Percentiles rank a stretch among this genome's conserved stretches.
phyloP scores from a whole-genome alignment of 306 rosid genomes.

The Citrullus colocynthis region DNA sequence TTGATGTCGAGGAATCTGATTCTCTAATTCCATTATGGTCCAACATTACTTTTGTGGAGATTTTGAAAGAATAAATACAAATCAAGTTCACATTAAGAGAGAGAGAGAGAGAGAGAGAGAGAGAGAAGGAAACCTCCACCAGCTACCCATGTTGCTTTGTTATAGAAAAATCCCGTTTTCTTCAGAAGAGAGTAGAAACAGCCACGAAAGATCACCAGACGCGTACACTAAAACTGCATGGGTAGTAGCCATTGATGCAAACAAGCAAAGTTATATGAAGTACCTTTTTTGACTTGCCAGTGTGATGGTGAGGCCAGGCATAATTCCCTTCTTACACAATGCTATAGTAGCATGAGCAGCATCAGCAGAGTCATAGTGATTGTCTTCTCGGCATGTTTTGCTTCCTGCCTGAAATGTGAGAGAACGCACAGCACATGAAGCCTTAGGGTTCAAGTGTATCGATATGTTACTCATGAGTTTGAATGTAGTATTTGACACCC shows the following conservation, averaged over 20 bases:
- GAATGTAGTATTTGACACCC: neutral
- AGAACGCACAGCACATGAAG: neutral
- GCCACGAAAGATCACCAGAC: neutral
- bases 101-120: neutral
- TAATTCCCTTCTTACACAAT: neutral
- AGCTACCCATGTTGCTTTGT: neutral
- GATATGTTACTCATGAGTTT: neutral
- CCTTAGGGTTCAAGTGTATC: neutral
- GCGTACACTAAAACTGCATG: neutral
- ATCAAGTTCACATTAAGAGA: conserved; percentile 5
- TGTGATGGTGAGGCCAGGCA: neutral
- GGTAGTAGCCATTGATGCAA: neutral
- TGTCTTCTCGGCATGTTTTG: neutral
- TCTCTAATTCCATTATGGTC: neutral
- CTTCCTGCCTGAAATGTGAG: neutral
- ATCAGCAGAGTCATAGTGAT: neutral
- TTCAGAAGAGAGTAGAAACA: neutral
- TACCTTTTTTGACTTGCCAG: neutral
- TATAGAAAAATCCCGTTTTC: neutral
- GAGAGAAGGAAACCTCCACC: neutral
- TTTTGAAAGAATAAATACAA: conserved; percentile 4
- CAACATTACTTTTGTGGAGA: neutral
- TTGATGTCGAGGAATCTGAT: conserved; percentile 9
- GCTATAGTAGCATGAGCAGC: neutral
- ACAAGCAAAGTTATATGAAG: neutral